These are phyloP conservation scores for Novymonas esmeraldas DNA, from an alignment of 208 protist species.

Conservation along the genomic window DNA sequence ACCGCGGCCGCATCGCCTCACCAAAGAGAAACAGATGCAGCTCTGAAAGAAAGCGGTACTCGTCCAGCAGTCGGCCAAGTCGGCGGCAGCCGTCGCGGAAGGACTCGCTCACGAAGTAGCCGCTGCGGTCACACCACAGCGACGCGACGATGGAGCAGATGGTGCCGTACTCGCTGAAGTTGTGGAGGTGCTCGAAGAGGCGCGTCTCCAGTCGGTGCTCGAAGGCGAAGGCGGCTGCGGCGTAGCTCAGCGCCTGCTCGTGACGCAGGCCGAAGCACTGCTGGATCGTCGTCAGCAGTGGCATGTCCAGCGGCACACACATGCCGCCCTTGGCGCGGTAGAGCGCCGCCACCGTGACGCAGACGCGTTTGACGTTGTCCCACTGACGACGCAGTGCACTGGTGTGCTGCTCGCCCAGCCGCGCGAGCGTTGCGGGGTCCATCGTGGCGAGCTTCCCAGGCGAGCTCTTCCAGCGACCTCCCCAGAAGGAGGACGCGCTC, in stretches of 20 bases:
- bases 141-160: slow-evolving; percentile 63
- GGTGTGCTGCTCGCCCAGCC: slow-evolving; percentile 27
- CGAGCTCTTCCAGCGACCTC: slow-evolving; percentile 33
- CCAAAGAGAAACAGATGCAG: slow-evolving; percentile 81
- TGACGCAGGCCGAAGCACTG: slow-evolving; percentile 75
- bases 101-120: slow-evolving; percentile 61
- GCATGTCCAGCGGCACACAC: slow-evolving; percentile 58
- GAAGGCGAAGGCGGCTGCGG: slow-evolving; percentile 77
- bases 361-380: slow-evolving; percentile 83
- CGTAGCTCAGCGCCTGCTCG: slow-evolving; percentile 58
- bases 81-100: slow-evolving; percentile 56
- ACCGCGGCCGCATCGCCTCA: slow-evolving; percentile 81
- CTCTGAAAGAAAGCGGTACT: slow-evolving; percentile 77
- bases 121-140: slow-evolving; percentile 83
- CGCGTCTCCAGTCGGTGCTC: slow-evolving; percentile 70
- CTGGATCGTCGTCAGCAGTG: slow-evolving; percentile 68
- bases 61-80: slow-evolving; percentile 62
- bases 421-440: slow-evolving; percentile 20
- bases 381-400: slow-evolving; percentile 71
- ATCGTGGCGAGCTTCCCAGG: slow-evolving; percentile 24
- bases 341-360: slow-evolving; percentile 58
- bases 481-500: slow-evolving; percentile 22
- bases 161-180: slow-evolving; percentile 62
- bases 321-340: slow-evolving; percentile 79
- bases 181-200: slow-evolving; percentile 55